Evolutionary conservation across 192 early-diverging fungal species (phyloP).

Genomic region (Coemansia sp.): DNA sequence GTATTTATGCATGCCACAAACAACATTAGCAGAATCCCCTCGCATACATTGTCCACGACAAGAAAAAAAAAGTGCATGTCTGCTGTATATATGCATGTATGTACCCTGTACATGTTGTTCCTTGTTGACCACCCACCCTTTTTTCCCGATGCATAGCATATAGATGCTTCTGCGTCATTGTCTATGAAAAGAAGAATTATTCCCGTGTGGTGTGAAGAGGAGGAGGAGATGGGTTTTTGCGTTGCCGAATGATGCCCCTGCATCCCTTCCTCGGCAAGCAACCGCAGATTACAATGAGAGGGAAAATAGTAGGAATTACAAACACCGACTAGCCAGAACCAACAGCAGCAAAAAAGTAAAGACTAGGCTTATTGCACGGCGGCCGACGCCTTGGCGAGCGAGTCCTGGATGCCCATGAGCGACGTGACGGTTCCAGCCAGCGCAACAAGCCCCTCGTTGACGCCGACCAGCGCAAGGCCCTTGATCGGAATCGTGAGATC

Average conservation of each 20-base stretch:
- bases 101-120: not conserved
- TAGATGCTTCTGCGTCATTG: not conserved
- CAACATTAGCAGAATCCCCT: too few relatives aligned
- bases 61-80: not conserved
- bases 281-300: too few relatives aligned
- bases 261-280: too few relatives aligned
- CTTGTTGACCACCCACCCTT: not conserved
- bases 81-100: not conserved
- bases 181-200: not conserved
- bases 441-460: constrained; percentile 58
- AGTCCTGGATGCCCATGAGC: constrained; percentile 52
- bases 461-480: constrained; percentile 41
- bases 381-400: constrained; percentile 18
- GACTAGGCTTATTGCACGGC: not conserved
- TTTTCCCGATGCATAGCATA: not conserved
- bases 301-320: too few relatives aligned
- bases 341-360: too few relatives aligned
- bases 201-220: too few relatives aligned
- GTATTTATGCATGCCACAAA: not conserved
- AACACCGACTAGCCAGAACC: too few relatives aligned
- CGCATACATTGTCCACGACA: not conserved
- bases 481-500: constrained; percentile 54
- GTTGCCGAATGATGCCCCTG: too few relatives aligned
- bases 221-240: too few relatives aligned
- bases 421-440: constrained; percentile 57